These are phyloP conservation scores for Fusarium staphyleae DNA, from an alignment of 2,329 filamentous ascomycete species.

Conservation along the genomic window DNA sequence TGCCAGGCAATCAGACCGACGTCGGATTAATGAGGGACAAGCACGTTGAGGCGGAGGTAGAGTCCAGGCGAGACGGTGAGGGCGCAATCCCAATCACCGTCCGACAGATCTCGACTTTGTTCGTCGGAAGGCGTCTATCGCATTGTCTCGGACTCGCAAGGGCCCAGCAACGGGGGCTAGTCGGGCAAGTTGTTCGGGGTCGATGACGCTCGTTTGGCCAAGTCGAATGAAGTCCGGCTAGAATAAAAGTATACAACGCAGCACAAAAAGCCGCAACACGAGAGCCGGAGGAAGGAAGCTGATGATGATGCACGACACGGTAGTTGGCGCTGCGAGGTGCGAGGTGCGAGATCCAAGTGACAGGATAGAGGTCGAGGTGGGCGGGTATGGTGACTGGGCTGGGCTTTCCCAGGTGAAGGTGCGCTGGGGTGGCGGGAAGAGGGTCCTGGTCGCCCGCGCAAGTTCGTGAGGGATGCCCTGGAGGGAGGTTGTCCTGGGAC, in stretches of 20 bases:
- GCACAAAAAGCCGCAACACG: not conserved
- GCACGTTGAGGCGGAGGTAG: slow-evolving; percentile 10
- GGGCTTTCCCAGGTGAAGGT: slow-evolving; percentile 22
- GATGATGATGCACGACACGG: slow-evolving; percentile 30
- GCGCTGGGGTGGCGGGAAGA: slow-evolving; percentile 39
- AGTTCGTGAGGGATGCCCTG: slow-evolving; percentile 33
- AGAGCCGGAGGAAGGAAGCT: slow-evolving; percentile 15
- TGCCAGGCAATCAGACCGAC: slow-evolving; percentile 8
- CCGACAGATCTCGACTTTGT: slow-evolving; percentile 35
- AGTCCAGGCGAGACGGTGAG: slow-evolving; percentile 33
- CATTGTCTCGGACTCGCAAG: slow-evolving; percentile 40
- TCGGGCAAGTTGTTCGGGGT: slow-evolving; percentile 18
- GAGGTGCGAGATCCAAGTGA: slow-evolving; percentile 35
- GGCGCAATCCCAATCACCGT: slow-evolving; percentile 37
- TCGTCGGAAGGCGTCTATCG: slow-evolving; percentile 35
- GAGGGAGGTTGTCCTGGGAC: slow-evolving; percentile 42
- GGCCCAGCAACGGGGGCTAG: slow-evolving; percentile 25
- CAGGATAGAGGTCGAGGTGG: slow-evolving; percentile 33
- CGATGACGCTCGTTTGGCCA: slow-evolving; percentile 22
- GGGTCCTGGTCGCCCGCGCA: slow-evolving; percentile 25
- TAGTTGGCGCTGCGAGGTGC: slow-evolving; percentile 27
- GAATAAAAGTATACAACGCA: slow-evolving; percentile 16
- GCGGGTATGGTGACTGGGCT: slow-evolving; percentile 29
- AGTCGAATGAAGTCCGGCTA: slow-evolving; percentile 10
- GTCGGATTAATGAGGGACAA: slow-evolving; percentile 8